These are phyloP conservation scores for Candida broadrunensis DNA, from an alignment of 805 yeast species.

Conservation along the genomic window DNA sequence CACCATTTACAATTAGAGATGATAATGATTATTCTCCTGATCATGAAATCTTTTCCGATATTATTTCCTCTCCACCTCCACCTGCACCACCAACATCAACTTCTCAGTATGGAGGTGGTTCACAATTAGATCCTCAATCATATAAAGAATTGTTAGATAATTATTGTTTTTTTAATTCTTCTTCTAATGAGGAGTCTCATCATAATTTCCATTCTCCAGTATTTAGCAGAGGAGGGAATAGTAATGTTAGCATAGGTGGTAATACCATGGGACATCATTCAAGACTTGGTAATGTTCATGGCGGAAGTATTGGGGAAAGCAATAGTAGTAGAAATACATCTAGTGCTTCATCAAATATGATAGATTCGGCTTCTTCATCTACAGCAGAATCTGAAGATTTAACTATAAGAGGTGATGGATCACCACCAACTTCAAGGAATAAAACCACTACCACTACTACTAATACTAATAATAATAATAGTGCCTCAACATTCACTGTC, in stretches of 20 bases:
- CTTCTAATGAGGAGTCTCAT: conserved; percentile 6
- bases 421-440: neutral
- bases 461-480: neutral
- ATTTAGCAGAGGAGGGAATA: no score
- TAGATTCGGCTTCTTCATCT: neutral
- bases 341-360: neutral
- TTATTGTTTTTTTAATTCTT: conserved; percentile 52
- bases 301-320: neutral
- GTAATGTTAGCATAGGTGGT: no score
- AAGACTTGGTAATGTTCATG: neutral
- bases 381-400: neutral
- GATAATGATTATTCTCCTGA: neutral
- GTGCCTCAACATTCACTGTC: conserved; percentile 11
- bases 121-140: conserved; percentile 39
- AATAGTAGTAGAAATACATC: neutral
- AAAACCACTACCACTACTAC: neutral
- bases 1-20: neutral
- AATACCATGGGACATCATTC: neutral
- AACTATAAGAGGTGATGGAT: neutral
- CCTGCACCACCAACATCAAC: neutral
- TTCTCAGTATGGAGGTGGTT: neutral
- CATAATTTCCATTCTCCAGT: neutral
- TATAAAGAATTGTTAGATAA: conserved; percentile 57
- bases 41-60: neutral
- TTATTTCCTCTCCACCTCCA: neutral